Evolutionary conservation across 108 stramenopile species (phyloP).

Genomic region (Fragilaria radians): DNA sequence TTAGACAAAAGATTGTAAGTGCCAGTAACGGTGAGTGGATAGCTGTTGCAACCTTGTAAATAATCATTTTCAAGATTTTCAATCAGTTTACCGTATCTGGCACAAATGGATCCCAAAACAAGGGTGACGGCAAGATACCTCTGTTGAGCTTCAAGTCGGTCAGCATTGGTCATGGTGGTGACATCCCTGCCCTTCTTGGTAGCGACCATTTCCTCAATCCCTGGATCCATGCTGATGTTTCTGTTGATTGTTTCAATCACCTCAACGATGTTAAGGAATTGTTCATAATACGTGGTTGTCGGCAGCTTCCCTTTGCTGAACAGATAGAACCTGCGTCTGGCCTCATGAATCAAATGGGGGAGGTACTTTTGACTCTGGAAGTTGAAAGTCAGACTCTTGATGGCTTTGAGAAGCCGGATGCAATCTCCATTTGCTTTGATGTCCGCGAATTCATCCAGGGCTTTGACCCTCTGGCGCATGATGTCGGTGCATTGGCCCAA

Average conservation of each 20-base stretch:
- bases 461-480: background rate
- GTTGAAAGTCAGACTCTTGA: background rate
- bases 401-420: too few species aligned
- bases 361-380: slow-evolving; percentile 11
- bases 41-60: slow-evolving; percentile 9
- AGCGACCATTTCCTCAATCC: background rate
- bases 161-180: background rate
- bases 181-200: background rate
- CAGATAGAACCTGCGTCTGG: slow-evolving; percentile 4
- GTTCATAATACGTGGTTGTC: background rate
- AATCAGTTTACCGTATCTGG: slow-evolving; percentile 9
- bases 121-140: slow-evolving; percentile 11
- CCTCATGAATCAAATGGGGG: slow-evolving; percentile 6
- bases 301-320: background rate
- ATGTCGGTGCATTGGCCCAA: background rate
- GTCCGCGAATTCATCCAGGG: background rate
- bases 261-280: slow-evolving; percentile 13
- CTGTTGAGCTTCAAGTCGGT: slow-evolving; percentile 5
- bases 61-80: slow-evolving; percentile 13
- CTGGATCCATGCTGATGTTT: background rate
- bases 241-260: background rate
- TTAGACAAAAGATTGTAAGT: slow-evolving; percentile 7
- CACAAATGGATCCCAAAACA: slow-evolving; percentile 4
- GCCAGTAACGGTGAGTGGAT: slow-evolving; percentile 14
- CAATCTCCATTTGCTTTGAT: background rate